Percentiles rank a stretch among this genome's conserved stretches.
Conservation (phyloP, 2,329 filamentous ascomycete genomes). For the Trichoderma sp. region DNA sequence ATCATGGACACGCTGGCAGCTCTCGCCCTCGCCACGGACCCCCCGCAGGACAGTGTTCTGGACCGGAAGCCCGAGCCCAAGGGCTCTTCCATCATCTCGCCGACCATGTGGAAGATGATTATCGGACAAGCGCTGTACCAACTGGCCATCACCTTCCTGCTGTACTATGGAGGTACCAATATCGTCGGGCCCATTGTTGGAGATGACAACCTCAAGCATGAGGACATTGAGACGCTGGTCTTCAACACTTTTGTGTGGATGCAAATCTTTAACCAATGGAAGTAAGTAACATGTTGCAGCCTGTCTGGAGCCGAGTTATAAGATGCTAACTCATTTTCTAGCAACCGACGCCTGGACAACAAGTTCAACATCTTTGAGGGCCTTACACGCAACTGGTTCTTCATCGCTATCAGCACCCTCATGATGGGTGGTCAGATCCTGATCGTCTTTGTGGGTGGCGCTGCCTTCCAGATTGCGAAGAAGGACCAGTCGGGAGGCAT, state of each 20-base stretch:
- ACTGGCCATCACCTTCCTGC: slow-evolving; percentile 73
- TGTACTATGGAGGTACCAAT: slow-evolving; percentile 72
- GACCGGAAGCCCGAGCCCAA: slow-evolving; percentile 70
- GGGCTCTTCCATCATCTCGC: slow-evolving; percentile 68
- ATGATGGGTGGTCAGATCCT: slow-evolving; percentile 89
- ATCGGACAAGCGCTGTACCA: slow-evolving; percentile 90
- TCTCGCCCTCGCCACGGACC: slow-evolving; percentile 84
- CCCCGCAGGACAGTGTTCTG: slow-evolving; percentile 79
- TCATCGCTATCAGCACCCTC: slow-evolving; percentile 78
- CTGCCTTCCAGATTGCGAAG: slow-evolving; percentile 72
- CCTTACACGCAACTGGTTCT: slow-evolving; percentile 82
- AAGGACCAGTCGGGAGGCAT: slow-evolving; percentile 68
- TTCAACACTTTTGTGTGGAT: slow-evolving; percentile 99
- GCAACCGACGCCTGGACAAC: slow-evolving; percentile 91
- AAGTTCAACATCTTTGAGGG: slow-evolving; percentile 95
- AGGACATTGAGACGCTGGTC: slow-evolving; percentile 74
- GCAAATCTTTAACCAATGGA: slow-evolving; percentile 99
- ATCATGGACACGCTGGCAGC: slow-evolving; percentile 98
- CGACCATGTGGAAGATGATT: slow-evolving; percentile 99
- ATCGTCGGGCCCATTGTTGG: slow-evolving; percentile 48
- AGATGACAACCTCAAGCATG: slow-evolving; percentile 37
- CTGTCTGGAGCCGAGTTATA: too few species aligned
- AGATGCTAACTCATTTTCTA: slow-evolving; percentile 38
- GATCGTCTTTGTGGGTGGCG: slow-evolving; percentile 84
- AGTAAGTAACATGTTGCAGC: slow-evolving; percentile 59